These are phyloP conservation scores for Dendrobium nobile DNA, from an alignment of 106 monocot genomes.

Conservation along the genomic window DNA sequence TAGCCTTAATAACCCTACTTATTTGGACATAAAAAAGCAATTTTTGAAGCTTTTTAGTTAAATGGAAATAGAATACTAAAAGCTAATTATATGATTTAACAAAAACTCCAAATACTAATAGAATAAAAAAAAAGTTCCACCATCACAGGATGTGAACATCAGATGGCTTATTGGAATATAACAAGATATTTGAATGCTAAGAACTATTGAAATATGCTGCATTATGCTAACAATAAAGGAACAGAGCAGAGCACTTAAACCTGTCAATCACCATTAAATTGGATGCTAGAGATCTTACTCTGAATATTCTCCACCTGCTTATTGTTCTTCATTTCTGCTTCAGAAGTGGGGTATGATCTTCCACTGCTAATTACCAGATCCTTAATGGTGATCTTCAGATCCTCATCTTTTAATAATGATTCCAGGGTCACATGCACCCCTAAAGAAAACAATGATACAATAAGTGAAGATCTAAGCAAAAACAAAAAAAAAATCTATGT, in stretches of 20 bases:
- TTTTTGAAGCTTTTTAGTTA: no score
- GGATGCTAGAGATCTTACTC: slow-evolving; percentile 15
- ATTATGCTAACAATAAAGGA: neutral
- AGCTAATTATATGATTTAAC: no score
- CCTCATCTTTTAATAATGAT: slow-evolving; percentile 49
- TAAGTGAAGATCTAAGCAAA: neutral
- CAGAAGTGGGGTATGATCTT: slow-evolving; percentile 51
- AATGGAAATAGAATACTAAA: no score
- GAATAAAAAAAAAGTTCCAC: neutral
- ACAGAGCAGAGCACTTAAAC: neutral
- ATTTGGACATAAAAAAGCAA: no score
- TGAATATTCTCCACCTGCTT: slow-evolving; percentile 15
- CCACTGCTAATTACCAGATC: slow-evolving; percentile 54
- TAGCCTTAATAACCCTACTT: no score
- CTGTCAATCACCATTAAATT: slow-evolving; percentile 27
- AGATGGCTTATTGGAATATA: neutral
- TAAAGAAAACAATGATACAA: slow-evolving; percentile 8
- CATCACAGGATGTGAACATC: neutral
- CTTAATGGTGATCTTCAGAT: slow-evolving; percentile 46
- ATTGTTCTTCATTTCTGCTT: slow-evolving; percentile 5
- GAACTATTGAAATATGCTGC: no score
- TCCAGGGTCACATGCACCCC: slow-evolving; percentile 83
- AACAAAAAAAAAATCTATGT: neutral
- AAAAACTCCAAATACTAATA: no score
- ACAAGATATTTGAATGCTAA: neutral